Base-by-base conservation (phyloP, 352 stramenopile genomes). In the Thalassiosira delicatula region DNA sequence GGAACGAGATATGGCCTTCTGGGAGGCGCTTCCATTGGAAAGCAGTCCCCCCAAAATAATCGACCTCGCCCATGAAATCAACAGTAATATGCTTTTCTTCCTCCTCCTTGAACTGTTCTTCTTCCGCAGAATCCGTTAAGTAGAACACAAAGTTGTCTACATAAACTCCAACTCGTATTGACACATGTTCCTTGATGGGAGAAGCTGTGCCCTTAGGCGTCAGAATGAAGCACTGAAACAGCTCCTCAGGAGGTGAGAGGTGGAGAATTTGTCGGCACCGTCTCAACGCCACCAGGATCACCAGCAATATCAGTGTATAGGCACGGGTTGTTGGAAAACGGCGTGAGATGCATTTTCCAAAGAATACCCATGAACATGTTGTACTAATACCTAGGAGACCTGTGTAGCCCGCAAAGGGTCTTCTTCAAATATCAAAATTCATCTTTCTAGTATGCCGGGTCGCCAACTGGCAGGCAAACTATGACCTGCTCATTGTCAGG, bases 1-100 rank as follows among this genome's bases (percentile, higher is more conserved):
- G 59, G 23, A 68, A n/a, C 3, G 32, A 25, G 5, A 68, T 9
- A 21, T 49, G 59, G 14, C 25, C 33, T 25, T 68, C 21, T 4
- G 11, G 2, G 35, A 29, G 59, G 32, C 21, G 8, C 33, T 33
- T 27, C 59, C 59, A 68, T n/a, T 14, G 30, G 35, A 68, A 68
- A n/a, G 32, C 59, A n/a, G 59, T 51, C n/a, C 59, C 59, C 27
- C 49, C 5, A 33, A 68, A 49, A 33, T 25, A 68, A 63, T 63
- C 54, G 23, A 35, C 54, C 19, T 63, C 54, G 19, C 54, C 54
- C 54, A 63, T 63, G 23, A 49, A 68, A 68, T 68, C 59, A 35
- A 68, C 29, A 32, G 49, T 68, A 19, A 68, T 49, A 17, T 49
- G 12, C 33, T 40, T 49, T 49, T 14, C n/a, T 3, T 53, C 17